Conservation (phyloP, 1,139 yeast species). For the Zygoascus hellenicus region DNA sequence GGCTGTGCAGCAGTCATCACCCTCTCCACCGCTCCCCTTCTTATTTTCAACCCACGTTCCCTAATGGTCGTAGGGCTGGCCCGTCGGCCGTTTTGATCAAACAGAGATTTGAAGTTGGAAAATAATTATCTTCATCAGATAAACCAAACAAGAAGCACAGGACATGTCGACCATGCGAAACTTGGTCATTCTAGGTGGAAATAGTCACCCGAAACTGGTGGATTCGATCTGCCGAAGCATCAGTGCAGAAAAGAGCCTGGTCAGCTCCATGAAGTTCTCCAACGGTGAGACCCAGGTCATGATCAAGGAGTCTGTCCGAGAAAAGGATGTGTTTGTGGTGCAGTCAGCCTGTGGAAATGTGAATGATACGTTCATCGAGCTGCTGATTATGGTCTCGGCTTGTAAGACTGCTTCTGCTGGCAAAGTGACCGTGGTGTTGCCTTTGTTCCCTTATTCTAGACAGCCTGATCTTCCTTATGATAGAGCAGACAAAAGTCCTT, state of each 20-base stretch:
- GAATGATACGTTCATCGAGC: constrained; percentile 84
- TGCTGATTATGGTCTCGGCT: constrained; percentile 83
- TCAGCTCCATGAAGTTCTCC: constrained; percentile 50
- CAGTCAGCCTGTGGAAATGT: constrained; percentile 85
- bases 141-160: background rate
- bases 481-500: constrained; percentile 39
- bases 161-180: constrained; percentile 50
- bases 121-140: background rate
- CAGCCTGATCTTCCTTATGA: constrained; percentile 95
- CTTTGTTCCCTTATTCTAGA: constrained; percentile 90
- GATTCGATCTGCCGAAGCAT: constrained; percentile 57
- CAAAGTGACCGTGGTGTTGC: constrained; percentile 90
- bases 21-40: background rate
- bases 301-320: constrained; percentile 79
- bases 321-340: constrained; percentile 83
- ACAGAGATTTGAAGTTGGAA: background rate
- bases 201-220: constrained; percentile 64
- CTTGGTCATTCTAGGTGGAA: constrained; percentile 70
- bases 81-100: background rate
- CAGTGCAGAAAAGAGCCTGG: constrained; percentile 56
- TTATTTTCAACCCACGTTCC: background rate
- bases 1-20: too few relatives aligned
- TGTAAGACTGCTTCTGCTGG: constrained; percentile 94
- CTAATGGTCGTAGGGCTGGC: background rate
- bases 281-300: constrained; percentile 92